Percentiles rank a stretch among this genome's conserved stretches.
These are phyloP conservation scores for Mycena floridula DNA, from an alignment of 768 basidiomycete genomes.

Conservation along the genomic window DNA sequence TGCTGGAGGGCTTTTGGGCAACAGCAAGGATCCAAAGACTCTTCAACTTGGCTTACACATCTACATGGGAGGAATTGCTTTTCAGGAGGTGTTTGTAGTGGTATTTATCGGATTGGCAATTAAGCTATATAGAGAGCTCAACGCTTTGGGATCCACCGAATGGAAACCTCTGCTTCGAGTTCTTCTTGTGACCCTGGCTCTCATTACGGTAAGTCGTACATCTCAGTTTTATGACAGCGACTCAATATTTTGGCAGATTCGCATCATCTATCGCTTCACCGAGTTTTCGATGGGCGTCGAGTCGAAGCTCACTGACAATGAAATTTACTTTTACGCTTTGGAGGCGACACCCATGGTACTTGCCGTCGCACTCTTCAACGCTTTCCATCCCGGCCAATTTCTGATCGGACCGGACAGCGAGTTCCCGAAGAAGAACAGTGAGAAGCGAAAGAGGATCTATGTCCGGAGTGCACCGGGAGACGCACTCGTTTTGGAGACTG, in stretches of 20 bases:
- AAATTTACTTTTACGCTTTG: conserved; percentile 14
- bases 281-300: conserved; percentile 14
- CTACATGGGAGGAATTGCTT: conserved; percentile 20
- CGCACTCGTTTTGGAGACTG: too few species aligned
- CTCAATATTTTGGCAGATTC: conserved; percentile 2
- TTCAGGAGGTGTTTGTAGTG: conserved; percentile 18
- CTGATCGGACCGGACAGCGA: conserved; percentile 17
- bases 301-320: conserved; percentile 11
- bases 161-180: conserved; percentile 15
- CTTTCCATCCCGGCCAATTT: conserved; percentile 13
- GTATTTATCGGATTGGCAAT: conserved; percentile 12
- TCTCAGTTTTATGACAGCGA: background rate
- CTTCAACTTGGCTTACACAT: conserved; percentile 12
- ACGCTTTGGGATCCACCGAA: background rate
- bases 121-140: conserved; percentile 12
- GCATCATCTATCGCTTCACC: conserved; percentile 17
- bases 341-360: conserved; percentile 17
- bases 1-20: conserved; percentile 9
- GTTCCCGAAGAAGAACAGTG: conserved; percentile 16
- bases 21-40: conserved; percentile 1
- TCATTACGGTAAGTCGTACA: conserved; percentile 13
- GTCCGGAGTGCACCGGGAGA: too few species aligned
- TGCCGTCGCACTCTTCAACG: conserved; percentile 11
- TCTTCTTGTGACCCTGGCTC: conserved; percentile 12
- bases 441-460: too few species aligned